Percentiles rank a stretch among this genome's conserved stretches.
Evolutionary conservation across 257 asterid genomes (phyloP).

Genomic region (Linderniella brevidens): DNA sequence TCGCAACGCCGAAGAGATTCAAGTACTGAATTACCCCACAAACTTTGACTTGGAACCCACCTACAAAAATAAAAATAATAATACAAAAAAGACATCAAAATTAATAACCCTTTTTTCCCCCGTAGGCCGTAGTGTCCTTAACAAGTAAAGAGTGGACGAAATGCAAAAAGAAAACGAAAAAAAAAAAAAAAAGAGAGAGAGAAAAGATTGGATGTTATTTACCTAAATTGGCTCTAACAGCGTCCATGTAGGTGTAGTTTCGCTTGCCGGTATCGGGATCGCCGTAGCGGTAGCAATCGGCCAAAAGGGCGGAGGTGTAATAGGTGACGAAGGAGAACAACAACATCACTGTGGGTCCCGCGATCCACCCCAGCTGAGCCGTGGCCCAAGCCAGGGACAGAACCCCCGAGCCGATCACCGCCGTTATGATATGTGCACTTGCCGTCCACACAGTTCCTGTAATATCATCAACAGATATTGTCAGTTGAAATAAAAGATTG

Average conservation of each 20-base stretch:
- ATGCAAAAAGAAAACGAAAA: no score
- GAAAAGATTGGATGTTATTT: not conserved
- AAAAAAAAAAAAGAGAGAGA: no score
- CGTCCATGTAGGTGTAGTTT: constrained; percentile 24
- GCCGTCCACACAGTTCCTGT: constrained; percentile 42
- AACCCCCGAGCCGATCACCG: constrained; percentile 50
- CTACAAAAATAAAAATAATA: constrained; percentile 5
- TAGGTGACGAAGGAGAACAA: constrained; percentile 19
- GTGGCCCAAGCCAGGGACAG: constrained; percentile 53
- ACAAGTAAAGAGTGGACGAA: not conserved
- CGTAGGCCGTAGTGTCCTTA: no score
- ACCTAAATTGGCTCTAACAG: constrained; percentile 26
- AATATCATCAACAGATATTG: no score
- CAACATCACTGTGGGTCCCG: constrained; percentile 26
- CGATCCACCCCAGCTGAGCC: constrained; percentile 51
- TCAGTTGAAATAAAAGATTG: no score
- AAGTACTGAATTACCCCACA: constrained; percentile 27
- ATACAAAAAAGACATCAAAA: not conserved
- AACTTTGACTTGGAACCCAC: constrained; percentile 17
- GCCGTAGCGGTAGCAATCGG: constrained; percentile 26
- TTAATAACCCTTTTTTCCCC: not conserved
- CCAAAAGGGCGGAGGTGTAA: constrained; percentile 21
- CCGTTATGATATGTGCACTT: constrained; percentile 52
- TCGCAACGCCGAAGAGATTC: constrained; percentile 32
- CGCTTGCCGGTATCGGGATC: constrained; percentile 21